Conservation (phyloP, 2,329 filamentous ascomycete species). For the Colletotrichum lentis region DNA sequence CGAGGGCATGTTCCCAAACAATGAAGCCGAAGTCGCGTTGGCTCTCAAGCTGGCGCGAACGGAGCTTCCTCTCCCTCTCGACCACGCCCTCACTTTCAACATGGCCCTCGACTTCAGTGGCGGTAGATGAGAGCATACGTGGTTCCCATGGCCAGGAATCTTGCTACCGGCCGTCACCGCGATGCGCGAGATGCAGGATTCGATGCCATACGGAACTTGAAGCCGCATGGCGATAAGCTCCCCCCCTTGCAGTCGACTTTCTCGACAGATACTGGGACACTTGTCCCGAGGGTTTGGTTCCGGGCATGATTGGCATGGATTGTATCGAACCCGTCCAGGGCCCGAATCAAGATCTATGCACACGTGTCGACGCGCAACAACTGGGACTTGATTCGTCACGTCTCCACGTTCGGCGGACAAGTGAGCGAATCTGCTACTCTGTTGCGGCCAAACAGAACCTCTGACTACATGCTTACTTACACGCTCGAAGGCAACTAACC, state of each 20-base stretch:
- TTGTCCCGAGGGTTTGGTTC: background rate
- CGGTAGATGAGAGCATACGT: background rate
- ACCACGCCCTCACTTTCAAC: slow-evolving; percentile 2
- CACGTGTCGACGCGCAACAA: background rate
- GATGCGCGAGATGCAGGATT: background rate
- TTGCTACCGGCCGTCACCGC: background rate
- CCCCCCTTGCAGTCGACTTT: background rate
- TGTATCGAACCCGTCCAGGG: background rate
- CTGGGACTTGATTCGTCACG: slow-evolving; percentile 1
- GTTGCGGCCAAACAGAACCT: too few species aligned
- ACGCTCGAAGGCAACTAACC: background rate
- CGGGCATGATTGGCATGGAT: background rate
- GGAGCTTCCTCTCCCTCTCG: background rate
- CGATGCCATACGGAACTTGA: background rate
- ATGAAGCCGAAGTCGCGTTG: background rate
- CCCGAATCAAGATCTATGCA: background rate
- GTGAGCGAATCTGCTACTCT: background rate
- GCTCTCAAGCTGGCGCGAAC: background rate
- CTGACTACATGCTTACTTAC: background rate
- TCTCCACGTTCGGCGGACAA: background rate
- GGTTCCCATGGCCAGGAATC: background rate
- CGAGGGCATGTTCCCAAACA: background rate
- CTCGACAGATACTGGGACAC: background rate
- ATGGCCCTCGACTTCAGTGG: background rate
- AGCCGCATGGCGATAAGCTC: background rate